Evolutionary conservation across 2,329 filamentous ascomycete species (phyloP).

Genomic region (Apiospora koreana): DNA sequence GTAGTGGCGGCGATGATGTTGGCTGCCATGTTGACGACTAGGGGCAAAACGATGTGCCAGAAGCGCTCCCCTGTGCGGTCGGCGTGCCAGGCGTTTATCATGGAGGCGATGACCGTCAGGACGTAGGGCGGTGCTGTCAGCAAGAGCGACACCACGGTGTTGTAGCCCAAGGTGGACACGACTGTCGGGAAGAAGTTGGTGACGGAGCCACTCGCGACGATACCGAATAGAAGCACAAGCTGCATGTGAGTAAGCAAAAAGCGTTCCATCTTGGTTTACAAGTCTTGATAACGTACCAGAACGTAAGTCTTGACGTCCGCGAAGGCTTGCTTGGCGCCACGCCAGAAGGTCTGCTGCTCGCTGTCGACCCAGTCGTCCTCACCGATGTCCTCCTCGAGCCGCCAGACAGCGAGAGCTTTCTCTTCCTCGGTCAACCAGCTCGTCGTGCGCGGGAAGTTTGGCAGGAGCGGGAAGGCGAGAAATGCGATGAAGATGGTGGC

Average conservation of each 20-base stretch:
- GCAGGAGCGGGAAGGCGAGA: constrained; percentile 52
- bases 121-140: constrained; percentile 65
- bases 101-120: constrained; percentile 61
- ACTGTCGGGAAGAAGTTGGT: constrained; percentile 74
- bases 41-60: constrained; percentile 64
- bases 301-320: constrained; percentile 62
- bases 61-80: constrained; percentile 72
- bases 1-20: constrained; percentile 71
- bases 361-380: constrained; percentile 63
- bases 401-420: constrained; percentile 57
- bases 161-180: constrained; percentile 67
- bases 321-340: constrained; percentile 57
- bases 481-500: constrained; percentile 60
- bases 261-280: neutral
- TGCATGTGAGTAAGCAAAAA: constrained; percentile 21
- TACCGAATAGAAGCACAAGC: constrained; percentile 59
- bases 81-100: constrained; percentile 68
- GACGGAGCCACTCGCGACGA: constrained; percentile 57
- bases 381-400: constrained; percentile 65
- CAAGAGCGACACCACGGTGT: constrained; percentile 58
- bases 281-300: constrained; percentile 42
- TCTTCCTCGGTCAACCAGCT: constrained; percentile 59
- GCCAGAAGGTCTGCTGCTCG: constrained; percentile 55
- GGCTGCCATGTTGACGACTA: constrained; percentile 60
- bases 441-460: constrained; percentile 66